These are phyloP conservation scores for Claviceps sp. DNA, from an alignment of 2,329 filamentous ascomycete genomes.

Conservation along the genomic window DNA sequence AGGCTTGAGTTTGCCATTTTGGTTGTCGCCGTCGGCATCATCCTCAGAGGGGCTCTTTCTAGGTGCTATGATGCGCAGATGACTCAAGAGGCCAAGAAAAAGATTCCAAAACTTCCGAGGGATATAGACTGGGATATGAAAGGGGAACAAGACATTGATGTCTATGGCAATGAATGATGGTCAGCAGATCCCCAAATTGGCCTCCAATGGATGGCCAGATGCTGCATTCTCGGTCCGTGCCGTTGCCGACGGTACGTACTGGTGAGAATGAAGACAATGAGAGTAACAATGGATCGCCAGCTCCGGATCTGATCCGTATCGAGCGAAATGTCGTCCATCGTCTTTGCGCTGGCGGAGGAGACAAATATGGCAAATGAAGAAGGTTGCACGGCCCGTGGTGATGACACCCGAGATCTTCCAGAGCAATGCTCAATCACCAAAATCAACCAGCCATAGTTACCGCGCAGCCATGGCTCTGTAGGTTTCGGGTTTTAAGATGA, in stretches of 20 bases:
- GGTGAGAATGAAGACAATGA: constrained; percentile 54
- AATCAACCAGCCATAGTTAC: background rate
- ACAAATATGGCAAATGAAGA: background rate
- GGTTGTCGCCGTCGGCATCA: constrained; percentile 11
- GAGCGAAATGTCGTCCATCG: constrained; percentile 5
- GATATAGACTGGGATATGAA: constrained; percentile 47
- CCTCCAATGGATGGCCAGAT: background rate
- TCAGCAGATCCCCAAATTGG: background rate
- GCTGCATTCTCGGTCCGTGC: background rate
- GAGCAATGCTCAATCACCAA: no score
- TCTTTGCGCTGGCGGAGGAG: background rate
- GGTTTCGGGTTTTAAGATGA: no score
- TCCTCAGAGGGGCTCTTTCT: constrained; percentile 15
- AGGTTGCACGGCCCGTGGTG: background rate
- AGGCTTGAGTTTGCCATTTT: constrained; percentile 16
- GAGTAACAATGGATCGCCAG: constrained; percentile 58
- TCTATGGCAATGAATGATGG: constrained; percentile 29
- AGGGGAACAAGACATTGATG: constrained; percentile 55
- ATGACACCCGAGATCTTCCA: no score
- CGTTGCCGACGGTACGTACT: constrained; percentile 38
- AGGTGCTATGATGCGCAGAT: constrained; percentile 38
- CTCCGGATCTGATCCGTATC: constrained; percentile 33
- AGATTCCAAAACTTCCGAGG: constrained; percentile 36
- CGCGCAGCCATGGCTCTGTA: background rate
- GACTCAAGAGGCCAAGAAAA: constrained; percentile 22